Conservation (phyloP, 2,329 filamentous ascomycete genomes). For the Arthrobotrys iridis region DNA sequence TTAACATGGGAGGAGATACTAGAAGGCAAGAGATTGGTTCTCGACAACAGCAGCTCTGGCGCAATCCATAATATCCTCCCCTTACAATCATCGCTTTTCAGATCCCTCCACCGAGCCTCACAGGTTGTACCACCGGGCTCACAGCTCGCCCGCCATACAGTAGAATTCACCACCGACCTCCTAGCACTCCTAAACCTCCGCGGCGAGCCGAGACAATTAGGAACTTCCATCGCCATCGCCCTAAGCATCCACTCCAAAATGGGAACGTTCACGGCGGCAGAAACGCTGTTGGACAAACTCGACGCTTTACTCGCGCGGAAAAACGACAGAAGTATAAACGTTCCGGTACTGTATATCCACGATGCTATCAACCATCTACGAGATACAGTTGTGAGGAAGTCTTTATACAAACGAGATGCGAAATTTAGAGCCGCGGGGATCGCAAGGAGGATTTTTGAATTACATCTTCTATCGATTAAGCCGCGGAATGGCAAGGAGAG, state of each 20-base stretch:
- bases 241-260: conserved; percentile 13
- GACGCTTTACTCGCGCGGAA: neutral
- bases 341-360: neutral
- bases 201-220: conserved; percentile 1
- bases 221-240: conserved; percentile 7
- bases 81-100: conserved; percentile 24
- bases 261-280: conserved; percentile 17
- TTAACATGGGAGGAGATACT: conserved; percentile 50
- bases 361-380: neutral
- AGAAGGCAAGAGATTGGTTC: conserved; percentile 36
- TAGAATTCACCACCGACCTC: conserved; percentile 14
- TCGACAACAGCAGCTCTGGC: conserved; percentile 4
- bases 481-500: neutral
- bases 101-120: conserved; percentile 20
- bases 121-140: neutral
- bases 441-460: conserved; percentile 12
- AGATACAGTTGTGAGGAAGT: neutral
- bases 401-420: neutral
- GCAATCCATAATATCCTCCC: conserved; percentile 1
- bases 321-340: neutral
- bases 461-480: neutral
- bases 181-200: conserved; percentile 21
- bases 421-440: conserved; percentile 23
- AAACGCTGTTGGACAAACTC: conserved; percentile 16
- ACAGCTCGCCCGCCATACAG: neutral